Conservation (phyloP, 805 yeast genomes). For the Kuraishia molischiana region DNA sequence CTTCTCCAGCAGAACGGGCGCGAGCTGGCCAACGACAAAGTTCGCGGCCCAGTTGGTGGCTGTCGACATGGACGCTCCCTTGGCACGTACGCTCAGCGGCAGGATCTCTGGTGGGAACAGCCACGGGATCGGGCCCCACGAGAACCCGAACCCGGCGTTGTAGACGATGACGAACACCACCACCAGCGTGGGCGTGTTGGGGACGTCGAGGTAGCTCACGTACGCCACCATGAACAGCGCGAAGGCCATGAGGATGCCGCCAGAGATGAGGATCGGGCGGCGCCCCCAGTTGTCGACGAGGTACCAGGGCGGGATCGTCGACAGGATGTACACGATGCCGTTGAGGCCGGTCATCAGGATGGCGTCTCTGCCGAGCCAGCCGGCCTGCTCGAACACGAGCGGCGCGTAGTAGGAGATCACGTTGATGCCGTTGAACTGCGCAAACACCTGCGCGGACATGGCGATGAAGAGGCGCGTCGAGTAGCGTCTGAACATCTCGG, state of each 20-base stretch:
- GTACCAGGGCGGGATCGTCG: conserved; percentile 87
- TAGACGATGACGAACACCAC: conserved; percentile 69
- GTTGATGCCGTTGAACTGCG: conserved; percentile 89
- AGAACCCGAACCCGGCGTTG: conserved; percentile 78
- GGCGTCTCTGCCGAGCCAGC: conserved; percentile 86
- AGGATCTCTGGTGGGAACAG: conserved; percentile 78
- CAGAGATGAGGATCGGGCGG: conserved; percentile 70
- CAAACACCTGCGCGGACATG: conserved; percentile 85
- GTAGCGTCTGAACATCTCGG: conserved; percentile 69
- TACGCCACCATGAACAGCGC: conserved; percentile 59
- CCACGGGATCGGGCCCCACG: conserved; percentile 97
- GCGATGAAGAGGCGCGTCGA: conserved; percentile 75
- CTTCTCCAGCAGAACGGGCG: conserved; percentile 71
- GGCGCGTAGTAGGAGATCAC: conserved; percentile 92
- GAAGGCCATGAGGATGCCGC: conserved; percentile 72
- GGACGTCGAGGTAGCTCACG: conserved; percentile 36
- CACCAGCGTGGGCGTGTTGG: conserved; percentile 56
- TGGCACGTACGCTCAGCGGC: conserved; percentile 76
- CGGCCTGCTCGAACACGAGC: conserved; percentile 88
- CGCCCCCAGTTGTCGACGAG: conserved; percentile 89
- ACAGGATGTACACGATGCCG: conserved; percentile 38
- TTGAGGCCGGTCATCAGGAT: conserved; percentile 85
- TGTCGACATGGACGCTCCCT: conserved; percentile 84
- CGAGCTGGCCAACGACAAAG: conserved; percentile 85
- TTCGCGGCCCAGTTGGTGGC: conserved; percentile 93